Conservation (phyloP, 371 early-diverging fungal species). For the Parasitella parasitica region DNA sequence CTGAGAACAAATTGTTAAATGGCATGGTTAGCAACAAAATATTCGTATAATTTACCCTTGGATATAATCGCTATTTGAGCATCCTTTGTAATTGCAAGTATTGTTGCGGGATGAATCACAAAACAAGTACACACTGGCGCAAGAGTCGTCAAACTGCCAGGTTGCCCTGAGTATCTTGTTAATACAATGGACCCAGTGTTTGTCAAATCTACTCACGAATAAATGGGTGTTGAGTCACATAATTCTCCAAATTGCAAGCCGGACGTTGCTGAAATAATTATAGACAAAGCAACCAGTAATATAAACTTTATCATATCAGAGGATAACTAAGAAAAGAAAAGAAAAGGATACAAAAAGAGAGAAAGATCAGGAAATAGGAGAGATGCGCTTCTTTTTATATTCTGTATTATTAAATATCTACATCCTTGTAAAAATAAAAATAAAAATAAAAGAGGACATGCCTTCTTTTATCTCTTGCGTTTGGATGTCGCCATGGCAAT, state of each 20-base stretch:
- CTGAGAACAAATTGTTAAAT: conserved; percentile 6
- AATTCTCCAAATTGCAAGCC: conserved; percentile 24
- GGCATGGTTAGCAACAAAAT: too few relatives aligned
- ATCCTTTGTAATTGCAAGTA: conserved; percentile 42
- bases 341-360: not conserved
- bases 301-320: not conserved
- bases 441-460: not conserved
- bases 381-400: not conserved
- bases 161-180: conserved; percentile 9
- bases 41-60: conserved; percentile 27
- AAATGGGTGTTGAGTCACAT: conserved; percentile 35
- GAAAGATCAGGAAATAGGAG: not conserved
- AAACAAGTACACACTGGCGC: conserved; percentile 39
- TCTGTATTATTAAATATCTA: not conserved
- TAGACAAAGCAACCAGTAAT: conserved; percentile 5
- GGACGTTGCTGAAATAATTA: not conserved
- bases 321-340: not conserved
- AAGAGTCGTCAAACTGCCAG: conserved; percentile 45
- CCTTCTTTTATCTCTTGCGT: not conserved
- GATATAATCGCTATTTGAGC: too few relatives aligned
- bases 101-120: conserved; percentile 12
- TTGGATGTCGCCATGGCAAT: too few relatives aligned
- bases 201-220: conserved; percentile 21
- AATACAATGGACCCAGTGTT: not conserved
- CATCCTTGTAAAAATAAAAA: not conserved